Percentiles rank a stretch among this genome's conserved stretches.
Conservation (phyloP, 2,329 filamentous ascomycete species). For the Neofusicoccum sp. region DNA sequence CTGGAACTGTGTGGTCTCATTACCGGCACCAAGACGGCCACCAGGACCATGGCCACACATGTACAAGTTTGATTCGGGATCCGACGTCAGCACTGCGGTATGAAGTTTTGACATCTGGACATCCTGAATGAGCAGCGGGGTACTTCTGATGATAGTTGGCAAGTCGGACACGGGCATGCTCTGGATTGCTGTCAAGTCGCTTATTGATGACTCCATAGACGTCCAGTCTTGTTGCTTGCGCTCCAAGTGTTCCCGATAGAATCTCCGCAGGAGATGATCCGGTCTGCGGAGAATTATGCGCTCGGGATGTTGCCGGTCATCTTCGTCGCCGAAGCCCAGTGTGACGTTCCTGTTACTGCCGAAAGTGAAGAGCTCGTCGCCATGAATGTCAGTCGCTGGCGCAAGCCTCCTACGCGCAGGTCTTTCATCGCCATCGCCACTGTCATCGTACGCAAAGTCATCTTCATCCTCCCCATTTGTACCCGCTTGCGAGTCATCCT, state of each 20-base stretch:
- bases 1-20: slow-evolving; percentile 85
- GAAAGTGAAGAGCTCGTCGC: slow-evolving; percentile 90
- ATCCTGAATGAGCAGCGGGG: slow-evolving; percentile 75
- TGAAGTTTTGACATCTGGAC: slow-evolving; percentile 89
- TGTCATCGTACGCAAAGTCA: slow-evolving; percentile 44
- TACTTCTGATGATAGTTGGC: slow-evolving; percentile 71
- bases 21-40: slow-evolving; percentile 83
- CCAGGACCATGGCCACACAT: slow-evolving; percentile 90
- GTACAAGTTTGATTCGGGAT: slow-evolving; percentile 88
- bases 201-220: slow-evolving; percentile 36
- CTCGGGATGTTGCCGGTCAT: slow-evolving; percentile 92
- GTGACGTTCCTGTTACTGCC: slow-evolving; percentile 96
- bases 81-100: slow-evolving; percentile 83
- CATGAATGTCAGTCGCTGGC: slow-evolving; percentile 50
- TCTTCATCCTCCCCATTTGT: slow-evolving; percentile 53
- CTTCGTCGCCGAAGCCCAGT: slow-evolving; percentile 90
- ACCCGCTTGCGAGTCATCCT: slow-evolving; percentile 45
- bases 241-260: slow-evolving; percentile 69
- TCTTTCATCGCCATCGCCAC: slow-evolving; percentile 42
- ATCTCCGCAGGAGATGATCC: slow-evolving; percentile 71
- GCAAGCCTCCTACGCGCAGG: slow-evolving; percentile 23
- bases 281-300: slow-evolving; percentile 76
- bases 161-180: slow-evolving; percentile 56
- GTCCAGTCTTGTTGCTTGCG: slow-evolving; percentile 43
- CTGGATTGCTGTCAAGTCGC: slow-evolving; percentile 29